These are phyloP conservation scores for Wickerhamomyces sp. DNA, from an alignment of 1,139 yeast genomes.

Conservation along the genomic window DNA sequence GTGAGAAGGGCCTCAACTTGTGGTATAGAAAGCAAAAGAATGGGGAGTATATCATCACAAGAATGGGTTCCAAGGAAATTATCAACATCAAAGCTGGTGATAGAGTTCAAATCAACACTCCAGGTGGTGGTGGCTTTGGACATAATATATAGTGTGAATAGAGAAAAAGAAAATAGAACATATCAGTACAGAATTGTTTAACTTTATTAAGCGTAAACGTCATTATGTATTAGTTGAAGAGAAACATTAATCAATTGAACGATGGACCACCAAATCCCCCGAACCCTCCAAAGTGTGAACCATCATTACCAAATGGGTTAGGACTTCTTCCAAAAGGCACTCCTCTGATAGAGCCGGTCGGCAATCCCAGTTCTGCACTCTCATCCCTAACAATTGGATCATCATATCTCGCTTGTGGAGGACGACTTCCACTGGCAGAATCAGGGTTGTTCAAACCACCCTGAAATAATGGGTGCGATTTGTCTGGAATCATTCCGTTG, in stretches of 20 bases:
- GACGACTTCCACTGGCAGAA: conserved; percentile 25
- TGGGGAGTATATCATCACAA: conserved; percentile 24
- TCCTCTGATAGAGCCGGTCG: conserved; percentile 27
- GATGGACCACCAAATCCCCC: too few relatives aligned
- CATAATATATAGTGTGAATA: too few relatives aligned
- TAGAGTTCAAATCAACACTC: conserved; percentile 38
- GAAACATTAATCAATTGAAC: too few relatives aligned
- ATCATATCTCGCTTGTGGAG: conserved; percentile 48
- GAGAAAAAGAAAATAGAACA: background rate
- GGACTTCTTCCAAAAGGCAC: background rate
- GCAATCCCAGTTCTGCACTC: conserved; percentile 39
- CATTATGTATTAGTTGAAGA: too few relatives aligned
- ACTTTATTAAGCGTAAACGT: too few relatives aligned
- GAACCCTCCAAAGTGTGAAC: background rate
- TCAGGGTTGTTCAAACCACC: background rate
- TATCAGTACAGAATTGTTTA: too few relatives aligned
- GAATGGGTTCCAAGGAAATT: conserved; percentile 24
- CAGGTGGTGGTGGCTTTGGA: conserved; percentile 52
- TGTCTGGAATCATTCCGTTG: conserved; percentile 51
- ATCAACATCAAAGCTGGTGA: conserved; percentile 35
- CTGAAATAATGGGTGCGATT: conserved; percentile 40
- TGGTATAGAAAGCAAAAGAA: conserved; percentile 26
- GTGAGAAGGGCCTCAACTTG: conserved; percentile 24
- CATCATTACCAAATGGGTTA: background rate
- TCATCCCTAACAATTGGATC: conserved; percentile 45